Percentiles rank a stretch among this genome's conserved stretches.
Conservation (phyloP, 139 green algal species). For the Coelastrella sp. region DNA sequence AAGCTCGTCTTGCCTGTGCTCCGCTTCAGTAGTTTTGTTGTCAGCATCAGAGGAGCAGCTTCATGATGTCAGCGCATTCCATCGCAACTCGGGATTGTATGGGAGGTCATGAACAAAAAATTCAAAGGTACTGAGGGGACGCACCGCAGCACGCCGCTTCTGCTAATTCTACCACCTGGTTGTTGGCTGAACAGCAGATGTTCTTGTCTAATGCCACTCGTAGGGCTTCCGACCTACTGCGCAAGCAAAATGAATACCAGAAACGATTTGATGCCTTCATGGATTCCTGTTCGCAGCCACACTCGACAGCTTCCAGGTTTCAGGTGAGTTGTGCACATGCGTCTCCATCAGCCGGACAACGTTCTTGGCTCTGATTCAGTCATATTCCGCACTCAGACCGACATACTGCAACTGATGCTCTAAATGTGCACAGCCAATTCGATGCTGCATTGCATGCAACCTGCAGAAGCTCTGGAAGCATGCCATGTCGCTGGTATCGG, state of each 20-base stretch:
- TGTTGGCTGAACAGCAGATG: background rate
- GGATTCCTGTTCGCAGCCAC: background rate
- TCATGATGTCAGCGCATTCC: too few species aligned
- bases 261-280: conserved; percentile 13
- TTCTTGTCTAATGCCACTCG: background rate
- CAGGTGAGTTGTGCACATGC: background rate
- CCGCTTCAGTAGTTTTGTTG: too few species aligned
- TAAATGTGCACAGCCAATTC: too few species aligned
- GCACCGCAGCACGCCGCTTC: too few species aligned
- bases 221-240: background rate
- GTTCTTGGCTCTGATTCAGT: background rate
- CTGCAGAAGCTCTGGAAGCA: conserved; percentile 35
- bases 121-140: too few species aligned
- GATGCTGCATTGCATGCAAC: background rate
- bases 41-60: too few species aligned
- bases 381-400: background rate
- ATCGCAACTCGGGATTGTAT: too few species aligned
- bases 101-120: too few species aligned
- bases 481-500: background rate
- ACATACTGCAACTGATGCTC: background rate
- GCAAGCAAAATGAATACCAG: conserved; percentile 10
- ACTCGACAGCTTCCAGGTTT: background rate
- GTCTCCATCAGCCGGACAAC: background rate
- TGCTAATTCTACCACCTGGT: background rate
- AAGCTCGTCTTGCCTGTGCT: too few species aligned